These are phyloP conservation scores for Sequoia sempervirens DNA, from an alignment of 75 land plant species.

Conservation along the genomic window DNA sequence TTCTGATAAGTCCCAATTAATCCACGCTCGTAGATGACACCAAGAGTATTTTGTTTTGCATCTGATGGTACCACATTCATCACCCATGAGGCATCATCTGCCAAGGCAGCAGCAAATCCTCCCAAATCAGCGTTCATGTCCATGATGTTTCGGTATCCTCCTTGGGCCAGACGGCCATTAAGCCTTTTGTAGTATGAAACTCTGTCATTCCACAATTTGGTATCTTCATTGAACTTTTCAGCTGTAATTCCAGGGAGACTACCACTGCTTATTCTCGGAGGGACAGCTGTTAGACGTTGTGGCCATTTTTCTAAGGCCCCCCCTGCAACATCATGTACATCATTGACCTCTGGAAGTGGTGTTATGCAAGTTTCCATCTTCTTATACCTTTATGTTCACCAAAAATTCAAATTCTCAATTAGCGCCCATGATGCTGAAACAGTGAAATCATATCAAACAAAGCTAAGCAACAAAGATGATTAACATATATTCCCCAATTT, in stretches of 20 bases:
- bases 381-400: slow-evolving; percentile 31
- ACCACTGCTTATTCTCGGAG: slow-evolving; percentile 62
- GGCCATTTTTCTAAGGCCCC: slow-evolving; percentile 56
- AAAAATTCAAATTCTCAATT: not conserved
- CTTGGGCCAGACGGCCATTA: slow-evolving; percentile 17
- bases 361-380: slow-evolving; percentile 65
- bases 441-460: not conserved
- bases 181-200: slow-evolving; percentile 28
- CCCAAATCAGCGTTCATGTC: slow-evolving; percentile 46
- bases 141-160: slow-evolving; percentile 46
- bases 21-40: slow-evolving; percentile 81
- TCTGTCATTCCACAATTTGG: slow-evolving; percentile 33
- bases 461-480: not conserved
- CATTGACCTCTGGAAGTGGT: slow-evolving; percentile 37
- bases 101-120: slow-evolving; percentile 46
- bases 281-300: slow-evolving; percentile 36
- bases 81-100: slow-evolving; percentile 72
- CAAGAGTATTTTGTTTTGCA: slow-evolving; percentile 60
- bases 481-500: not conserved
- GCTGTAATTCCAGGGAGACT: slow-evolving; percentile 32
- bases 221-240: slow-evolving; percentile 38
- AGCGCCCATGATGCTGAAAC: not conserved
- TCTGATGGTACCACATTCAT: slow-evolving; percentile 85
- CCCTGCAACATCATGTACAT: slow-evolving; percentile 37
- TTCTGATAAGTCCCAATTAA: slow-evolving; percentile 90